A percentile compares a stretch with the other conserved stretches of the same genome.
phyloP scores from a whole-genome alignment of 768 basidiomycete genomes.

The Hericium coralloides region DNA sequence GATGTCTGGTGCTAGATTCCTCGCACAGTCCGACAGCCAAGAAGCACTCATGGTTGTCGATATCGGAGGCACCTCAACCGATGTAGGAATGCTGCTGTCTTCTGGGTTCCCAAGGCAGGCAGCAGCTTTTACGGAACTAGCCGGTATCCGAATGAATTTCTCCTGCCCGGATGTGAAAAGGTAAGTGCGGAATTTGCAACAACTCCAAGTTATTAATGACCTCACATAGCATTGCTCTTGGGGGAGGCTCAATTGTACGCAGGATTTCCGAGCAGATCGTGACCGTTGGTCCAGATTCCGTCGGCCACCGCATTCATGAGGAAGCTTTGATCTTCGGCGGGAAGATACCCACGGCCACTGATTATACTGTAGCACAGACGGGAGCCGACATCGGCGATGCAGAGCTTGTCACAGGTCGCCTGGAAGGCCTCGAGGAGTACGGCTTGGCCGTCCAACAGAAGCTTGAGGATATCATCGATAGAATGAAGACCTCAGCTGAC shows the following conservation, averaged over 20 bases:
- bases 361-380: background rate
- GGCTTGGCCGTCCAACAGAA: slow-evolving; percentile 29
- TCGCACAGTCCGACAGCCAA: slow-evolving; percentile 16
- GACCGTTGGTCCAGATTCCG: slow-evolving; percentile 56
- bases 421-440: background rate
- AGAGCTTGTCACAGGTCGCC: background rate
- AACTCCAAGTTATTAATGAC: background rate
- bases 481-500: slow-evolving; percentile 56
- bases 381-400: background rate
- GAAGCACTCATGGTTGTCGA: slow-evolving; percentile 46
- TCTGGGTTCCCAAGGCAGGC: slow-evolving; percentile 57
- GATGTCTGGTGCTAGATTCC: slow-evolving; percentile 19
- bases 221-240: background rate
- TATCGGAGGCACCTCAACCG: slow-evolving; percentile 59
- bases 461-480: slow-evolving; percentile 42
- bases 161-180: slow-evolving; percentile 46
- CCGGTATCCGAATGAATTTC: slow-evolving; percentile 53
- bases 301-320: slow-evolving; percentile 43
- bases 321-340: slow-evolving; percentile 52
- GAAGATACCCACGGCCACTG: slow-evolving; percentile 31
- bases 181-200: slow-evolving; percentile 2
- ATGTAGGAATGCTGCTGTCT: slow-evolving; percentile 53
- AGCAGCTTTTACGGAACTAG: slow-evolving; percentile 51
- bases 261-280: slow-evolving; percentile 24
- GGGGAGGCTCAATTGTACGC: slow-evolving; percentile 1